Evolutionary conservation across 2,329 filamentous ascomycete genomes (phyloP), one percentile per base, ranked within the genome.

Genomic region (Aspergillus melleus): DNA sequence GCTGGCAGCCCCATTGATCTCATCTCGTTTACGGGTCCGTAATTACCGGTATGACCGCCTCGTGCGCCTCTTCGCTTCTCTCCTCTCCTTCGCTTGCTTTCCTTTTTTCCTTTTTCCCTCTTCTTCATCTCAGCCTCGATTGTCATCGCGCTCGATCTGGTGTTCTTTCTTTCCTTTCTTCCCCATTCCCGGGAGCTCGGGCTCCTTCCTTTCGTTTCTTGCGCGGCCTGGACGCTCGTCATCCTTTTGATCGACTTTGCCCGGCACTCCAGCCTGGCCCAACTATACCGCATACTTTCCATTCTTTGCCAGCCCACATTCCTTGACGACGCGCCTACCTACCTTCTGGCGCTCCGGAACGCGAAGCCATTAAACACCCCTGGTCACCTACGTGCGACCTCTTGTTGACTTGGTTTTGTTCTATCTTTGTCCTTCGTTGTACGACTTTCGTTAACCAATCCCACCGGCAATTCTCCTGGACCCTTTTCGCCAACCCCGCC

Each of bases 251-350:
- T 39, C 50, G 29, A 52, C 36, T 42, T 42, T 14, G 50, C n/a
- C n/a, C 19, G 22, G 19, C 19, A 12, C 19, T 11, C 50, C 50
- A 52, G 29, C 50, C 30, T 36, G 10, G 36, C 5, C 30, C 50
- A 16, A 52, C 36, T 52, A 52, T 52, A 52, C 50, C 36, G 20
- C 22, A 52, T 52, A 36, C 26, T 58, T 49, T 61, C 36, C 59
- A 61, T 63, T 61, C 58, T 62, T 62, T 29, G 26, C 39, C 44
- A n/a, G 42, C 47, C 47, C 52, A 58, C 57, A 59, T 59, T 61
- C 57, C 53, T 56, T 49, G 39, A 57, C 58, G 58, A 47, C 44
- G 44, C 58, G 54, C 54, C 52, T 55, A 53, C 36, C 9, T 36
- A 12, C 4, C 26, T 29, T 55, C 29, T 51, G 51, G 32, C 14